phyloP scores from a whole-genome alignment of 371 early-diverging fungal genomes.

The Mortierella sp. region DNA sequence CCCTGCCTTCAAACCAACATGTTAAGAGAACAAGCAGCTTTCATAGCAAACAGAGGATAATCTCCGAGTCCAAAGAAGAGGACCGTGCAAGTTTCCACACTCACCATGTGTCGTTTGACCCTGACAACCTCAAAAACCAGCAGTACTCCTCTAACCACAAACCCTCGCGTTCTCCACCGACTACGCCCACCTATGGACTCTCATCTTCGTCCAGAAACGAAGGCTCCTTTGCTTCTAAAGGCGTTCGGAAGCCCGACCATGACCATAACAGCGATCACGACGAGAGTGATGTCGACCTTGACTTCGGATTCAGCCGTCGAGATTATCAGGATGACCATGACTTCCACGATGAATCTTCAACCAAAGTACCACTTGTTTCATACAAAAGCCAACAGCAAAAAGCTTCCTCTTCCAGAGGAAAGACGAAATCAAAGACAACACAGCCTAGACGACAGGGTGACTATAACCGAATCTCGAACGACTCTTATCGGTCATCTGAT shows the following conservation, averaged over 20 bases:
- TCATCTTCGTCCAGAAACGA: too few species aligned
- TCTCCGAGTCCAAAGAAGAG: slow-evolving; percentile 2
- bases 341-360: slow-evolving; percentile 6
- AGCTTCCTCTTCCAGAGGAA: neutral
- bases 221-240: neutral
- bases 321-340: slow-evolving; percentile 8
- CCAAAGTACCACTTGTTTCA: slow-evolving; percentile 35
- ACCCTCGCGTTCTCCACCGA: too few species aligned
- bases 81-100: neutral
- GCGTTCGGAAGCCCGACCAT: neutral
- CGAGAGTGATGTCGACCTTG: slow-evolving; percentile 36
- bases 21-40: slow-evolving; percentile 30
- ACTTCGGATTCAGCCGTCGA: slow-evolving; percentile 20
- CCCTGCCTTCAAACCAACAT: slow-evolving; percentile 22
- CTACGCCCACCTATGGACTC: too few species aligned
- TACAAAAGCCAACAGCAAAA: slow-evolving; percentile 12
- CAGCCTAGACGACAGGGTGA: slow-evolving; percentile 34
- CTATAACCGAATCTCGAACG: slow-evolving; percentile 40
- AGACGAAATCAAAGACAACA: slow-evolving; percentile 8
- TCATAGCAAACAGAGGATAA: slow-evolving; percentile 2
- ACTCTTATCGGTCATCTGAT: slow-evolving; percentile 27
- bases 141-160: too few species aligned
- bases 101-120: slow-evolving; percentile 15
- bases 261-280: slow-evolving; percentile 8
- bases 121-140: slow-evolving; percentile 8